Percentiles rank a stretch among this genome's conserved stretches.
These are phyloP conservation scores for Capsicum rhomboideum DNA, from an alignment of 257 asterid genomes.

Conservation along the genomic window DNA sequence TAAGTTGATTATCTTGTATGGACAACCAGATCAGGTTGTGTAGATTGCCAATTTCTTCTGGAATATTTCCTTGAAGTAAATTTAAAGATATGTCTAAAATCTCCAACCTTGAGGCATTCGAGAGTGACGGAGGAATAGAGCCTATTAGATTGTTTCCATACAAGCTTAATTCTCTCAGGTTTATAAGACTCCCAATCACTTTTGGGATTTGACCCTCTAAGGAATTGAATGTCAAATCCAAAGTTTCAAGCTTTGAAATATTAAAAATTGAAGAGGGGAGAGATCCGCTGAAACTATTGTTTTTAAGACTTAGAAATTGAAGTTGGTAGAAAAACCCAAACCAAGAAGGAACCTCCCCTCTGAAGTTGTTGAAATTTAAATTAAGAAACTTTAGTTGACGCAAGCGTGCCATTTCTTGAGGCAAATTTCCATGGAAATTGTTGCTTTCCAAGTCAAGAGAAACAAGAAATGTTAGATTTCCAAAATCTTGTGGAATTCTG, in stretches of 20 bases:
- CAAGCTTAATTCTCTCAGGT: neutral
- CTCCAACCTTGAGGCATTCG: no score
- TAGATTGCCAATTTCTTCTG: conserved; percentile 6
- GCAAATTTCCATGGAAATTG: no score
- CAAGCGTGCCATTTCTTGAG: no score
- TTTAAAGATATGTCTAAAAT: neutral
- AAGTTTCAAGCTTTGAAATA: neutral
- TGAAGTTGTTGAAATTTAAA: no score
- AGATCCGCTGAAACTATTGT: conserved; percentile 3
- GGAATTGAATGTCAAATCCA: neutral
- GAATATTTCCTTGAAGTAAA: neutral
- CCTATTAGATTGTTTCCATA: no score
- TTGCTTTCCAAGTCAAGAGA: no score
- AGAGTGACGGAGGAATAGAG: no score
- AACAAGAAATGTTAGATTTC: no score
- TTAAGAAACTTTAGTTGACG: no score
- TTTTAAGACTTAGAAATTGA: conserved; percentile 10
- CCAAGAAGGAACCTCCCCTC: neutral
- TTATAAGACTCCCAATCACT: neutral
- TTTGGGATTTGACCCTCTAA: conserved; percentile 3
- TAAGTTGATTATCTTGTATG: conserved; percentile 4
- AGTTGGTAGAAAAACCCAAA: conserved; percentile 4
- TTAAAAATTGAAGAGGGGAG: neutral
- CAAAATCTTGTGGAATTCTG: no score
- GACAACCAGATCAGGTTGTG: neutral